Evolutionary conservation across 2,329 filamentous ascomycete species (phyloP), one percentile per base, ranked within the genome.

Genomic region (Fusarium sacchari): DNA sequence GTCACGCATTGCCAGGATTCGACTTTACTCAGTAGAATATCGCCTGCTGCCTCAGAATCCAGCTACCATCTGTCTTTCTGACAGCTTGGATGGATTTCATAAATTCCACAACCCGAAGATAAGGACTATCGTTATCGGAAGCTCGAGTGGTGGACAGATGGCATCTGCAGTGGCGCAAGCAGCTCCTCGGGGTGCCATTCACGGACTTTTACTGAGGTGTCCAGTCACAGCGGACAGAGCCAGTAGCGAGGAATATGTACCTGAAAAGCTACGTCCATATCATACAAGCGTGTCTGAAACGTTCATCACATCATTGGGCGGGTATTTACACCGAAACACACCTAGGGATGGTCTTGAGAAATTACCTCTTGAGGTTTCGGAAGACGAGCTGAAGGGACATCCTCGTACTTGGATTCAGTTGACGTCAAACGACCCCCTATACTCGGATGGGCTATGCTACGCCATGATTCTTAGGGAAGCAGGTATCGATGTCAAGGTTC

Each of bases 361-460:
- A 43, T 82, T 87, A 73, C 86, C 85, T 14, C 74, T 87, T 9
- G 86, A 86, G 73, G 79, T 77, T 2, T 57, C 62, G 1, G 28
- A 50, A 12, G 72, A 78, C 22, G 74, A 79, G 18, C 53, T 87
- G 46, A 60, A 72, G 10, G 78, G 65, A 5, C 76, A 84, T 69
- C 83, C 84, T 62, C 79, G 81, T 64, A 85, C 84, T 49, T 88
- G 84, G 82, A 81, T 88, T 22, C 86, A 88, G 79, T 78, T 87
- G 9, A 84, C 83, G 65, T 85, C 84, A 14, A 88, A 88, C 59
- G 86, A 88, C 69, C 82, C 83, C 44, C 81, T 87, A 67, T 88
- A 87, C 77, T 86, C 84, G 26, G 86, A 88, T 75, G 86, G 86
- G 15, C 69, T 86, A 14, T 88, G 86, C 70, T 87, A 87, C 73